A percentile compares a stretch with the other conserved stretches of the same genome.
phyloP scores from a whole-genome alignment of 257 asterid genomes.

The Solanum corneliomulleri region DNA sequence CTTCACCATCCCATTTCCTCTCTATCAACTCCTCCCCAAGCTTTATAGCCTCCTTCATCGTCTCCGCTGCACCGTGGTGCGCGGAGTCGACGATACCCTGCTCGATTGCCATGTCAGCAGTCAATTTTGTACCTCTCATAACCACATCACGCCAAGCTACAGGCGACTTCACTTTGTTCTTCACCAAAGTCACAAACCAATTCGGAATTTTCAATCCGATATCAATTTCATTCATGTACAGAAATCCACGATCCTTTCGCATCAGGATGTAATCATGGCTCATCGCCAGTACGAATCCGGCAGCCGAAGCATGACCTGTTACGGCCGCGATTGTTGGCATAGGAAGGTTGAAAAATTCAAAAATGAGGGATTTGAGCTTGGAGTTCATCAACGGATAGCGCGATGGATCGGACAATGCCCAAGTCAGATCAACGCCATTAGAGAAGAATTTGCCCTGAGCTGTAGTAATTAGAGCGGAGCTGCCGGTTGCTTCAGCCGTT shows the following conservation, averaged over 20 bases:
- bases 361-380: slow-evolving; percentile 21
- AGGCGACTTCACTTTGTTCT: slow-evolving; percentile 28
- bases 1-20: slow-evolving; percentile 50
- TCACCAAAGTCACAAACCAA: slow-evolving; percentile 42
- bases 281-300: slow-evolving; percentile 41
- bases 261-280: slow-evolving; percentile 53
- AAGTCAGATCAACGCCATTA: slow-evolving; percentile 47
- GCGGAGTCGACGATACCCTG: slow-evolving; percentile 46
- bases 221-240: slow-evolving; percentile 58
- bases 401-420: slow-evolving; percentile 24
- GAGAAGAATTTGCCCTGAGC: slow-evolving; percentile 62
- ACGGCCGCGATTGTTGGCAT: slow-evolving; percentile 81
- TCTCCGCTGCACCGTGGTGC: slow-evolving; percentile 33
- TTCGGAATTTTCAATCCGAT: slow-evolving; percentile 58
- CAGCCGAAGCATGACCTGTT: slow-evolving; percentile 56
- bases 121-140: slow-evolving; percentile 40
- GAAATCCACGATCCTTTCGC: slow-evolving; percentile 43
- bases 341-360: slow-evolving; percentile 42
- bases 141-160: slow-evolving; percentile 37
- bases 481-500: slow-evolving; percentile 12
- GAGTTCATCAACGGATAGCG: slow-evolving; percentile 19
- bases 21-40: slow-evolving; percentile 42
- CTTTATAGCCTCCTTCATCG: slow-evolving; percentile 28
- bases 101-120: slow-evolving; percentile 36
- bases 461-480: slow-evolving; percentile 49